A percentile compares a stretch with the other conserved stretches of the same genome.
phyloP scores from a whole-genome alignment of 768 basidiomycete species.

The Lyophyllum shimeji region DNA sequence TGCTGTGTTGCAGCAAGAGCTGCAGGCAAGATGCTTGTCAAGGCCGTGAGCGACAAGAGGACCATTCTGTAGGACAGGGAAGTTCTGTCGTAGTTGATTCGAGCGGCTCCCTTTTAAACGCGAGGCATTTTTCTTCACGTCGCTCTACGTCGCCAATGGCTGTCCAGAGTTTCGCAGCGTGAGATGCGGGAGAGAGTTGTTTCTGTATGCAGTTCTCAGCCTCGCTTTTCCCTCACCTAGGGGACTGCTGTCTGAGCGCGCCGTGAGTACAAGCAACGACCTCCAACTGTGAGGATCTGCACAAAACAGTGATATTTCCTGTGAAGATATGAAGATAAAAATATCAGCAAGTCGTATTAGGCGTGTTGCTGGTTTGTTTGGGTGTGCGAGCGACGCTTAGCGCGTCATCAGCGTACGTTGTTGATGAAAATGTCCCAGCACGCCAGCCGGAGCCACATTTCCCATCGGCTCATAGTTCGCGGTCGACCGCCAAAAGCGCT shows the following conservation, averaged over 20 bases:
- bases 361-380: slow-evolving; percentile 14
- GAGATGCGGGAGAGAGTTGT: slow-evolving; percentile 7
- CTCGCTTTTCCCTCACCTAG: background rate
- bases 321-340: slow-evolving; percentile 7
- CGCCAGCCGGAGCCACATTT: background rate
- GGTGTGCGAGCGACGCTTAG: background rate
- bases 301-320: slow-evolving; percentile 2
- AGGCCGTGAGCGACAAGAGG: slow-evolving; percentile 12
- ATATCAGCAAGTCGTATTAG: slow-evolving; percentile 18
- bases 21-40: slow-evolving; percentile 16
- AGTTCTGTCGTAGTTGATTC: background rate
- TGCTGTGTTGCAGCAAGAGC: slow-evolving; percentile 18
- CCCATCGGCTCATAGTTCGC: background rate
- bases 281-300: slow-evolving; percentile 3
- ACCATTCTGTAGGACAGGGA: slow-evolving; percentile 13
- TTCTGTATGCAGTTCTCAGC: slow-evolving; percentile 10
- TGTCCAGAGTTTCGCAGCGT: slow-evolving; percentile 13
- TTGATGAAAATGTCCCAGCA: background rate
- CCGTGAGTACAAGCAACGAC: slow-evolving; percentile 1
- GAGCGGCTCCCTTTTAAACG: slow-evolving; percentile 13
- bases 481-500: background rate
- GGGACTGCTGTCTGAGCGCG: slow-evolving; percentile 1
- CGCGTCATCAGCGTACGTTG: background rate
- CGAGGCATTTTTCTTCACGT: slow-evolving; percentile 17
- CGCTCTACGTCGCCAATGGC: slow-evolving; percentile 13